Base-by-base conservation (phyloP, 208 protist species). In the Jaenimonas drosophilae region DNA sequence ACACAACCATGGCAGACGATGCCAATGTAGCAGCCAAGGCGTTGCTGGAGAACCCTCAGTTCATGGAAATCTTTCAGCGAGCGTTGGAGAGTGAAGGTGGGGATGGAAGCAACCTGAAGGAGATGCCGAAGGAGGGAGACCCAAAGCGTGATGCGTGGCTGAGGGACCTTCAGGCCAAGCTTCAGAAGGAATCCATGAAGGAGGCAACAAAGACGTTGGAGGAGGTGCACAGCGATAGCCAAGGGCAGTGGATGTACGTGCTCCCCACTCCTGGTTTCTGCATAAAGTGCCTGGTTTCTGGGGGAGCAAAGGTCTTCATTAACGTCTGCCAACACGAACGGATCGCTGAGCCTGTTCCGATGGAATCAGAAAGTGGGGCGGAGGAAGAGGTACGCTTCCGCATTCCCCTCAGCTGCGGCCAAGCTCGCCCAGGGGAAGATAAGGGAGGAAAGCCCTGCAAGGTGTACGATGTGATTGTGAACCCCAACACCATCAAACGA, bases 391-490 rank as follows among this genome's bases (percentile, higher is more conserved):
- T 88, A 16, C 77, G 76, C 19, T 95, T 80, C 47, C 75, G 77
- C 28, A 68, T 95, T 49, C 88, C 88, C 3, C 55, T 95, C n/a
- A 91, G 82, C 66, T 92, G 82, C 43, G 81, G 88, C 4, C 71
- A 79, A 49, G 79, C 80, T n/a, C 61, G 79, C 12, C 64, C 81
- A 0, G 81, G 78, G 14, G 64, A 57, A 48, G 88, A 95, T 59
- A 95, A 95, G 63, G 66, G 63, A 20, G 81, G 83, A 16, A 76
- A 72, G 43, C 65, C 73, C 50, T 91, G 82, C 60, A 88, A 88
- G 36, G 88, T 92, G 37, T 95, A 95, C 63, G 88, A 95, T 52
- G 83, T 95, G 14, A 79, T 91, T 58, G 83, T 92, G 7, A 91
- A 91, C 60, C 80, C 83, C 5, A 44, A 58, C 21, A 92, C 88